Percentiles rank a stretch among this genome's conserved stretches.
Evolutionary conservation across 2,329 filamentous ascomycete species (phyloP).

Genomic region (Ceratocystis alfenasii): DNA sequence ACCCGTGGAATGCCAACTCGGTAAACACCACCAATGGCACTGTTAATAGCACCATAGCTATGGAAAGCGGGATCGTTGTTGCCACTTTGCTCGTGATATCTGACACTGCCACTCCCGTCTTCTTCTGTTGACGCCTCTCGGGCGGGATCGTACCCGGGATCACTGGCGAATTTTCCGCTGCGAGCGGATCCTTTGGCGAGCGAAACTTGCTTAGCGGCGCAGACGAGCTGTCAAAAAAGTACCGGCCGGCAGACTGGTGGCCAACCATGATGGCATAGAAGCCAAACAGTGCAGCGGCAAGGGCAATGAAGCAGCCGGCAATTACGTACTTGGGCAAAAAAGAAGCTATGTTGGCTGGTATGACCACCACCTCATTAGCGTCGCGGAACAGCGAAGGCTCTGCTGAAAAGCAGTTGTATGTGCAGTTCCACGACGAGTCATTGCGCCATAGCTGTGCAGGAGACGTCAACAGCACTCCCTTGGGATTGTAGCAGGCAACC

Average conservation of each 20-base stretch:
- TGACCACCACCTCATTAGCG: slow-evolving; percentile 16
- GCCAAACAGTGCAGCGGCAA: slow-evolving; percentile 17
- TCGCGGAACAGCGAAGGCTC: slow-evolving; percentile 17
- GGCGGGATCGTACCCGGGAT: slow-evolving; percentile 21
- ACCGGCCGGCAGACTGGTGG: slow-evolving; percentile 19
- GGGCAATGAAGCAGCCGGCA: slow-evolving; percentile 16
- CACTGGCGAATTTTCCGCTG: slow-evolving; percentile 19
- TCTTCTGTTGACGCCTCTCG: slow-evolving; percentile 16
- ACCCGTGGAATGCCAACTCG: slow-evolving; percentile 20
- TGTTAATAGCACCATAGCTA: slow-evolving; percentile 16
- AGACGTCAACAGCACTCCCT: slow-evolving; percentile 16
- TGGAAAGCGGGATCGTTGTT: slow-evolving; percentile 19
- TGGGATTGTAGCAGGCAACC: slow-evolving; percentile 17
- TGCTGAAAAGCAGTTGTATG: slow-evolving; percentile 19
- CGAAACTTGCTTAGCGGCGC: slow-evolving; percentile 18
- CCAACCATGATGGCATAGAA: slow-evolving; percentile 21
- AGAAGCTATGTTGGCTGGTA: slow-evolving; percentile 19
- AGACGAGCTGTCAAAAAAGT: slow-evolving; percentile 18
- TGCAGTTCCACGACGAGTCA: slow-evolving; percentile 22
- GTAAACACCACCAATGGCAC: slow-evolving; percentile 20
- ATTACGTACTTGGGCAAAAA: slow-evolving; percentile 21
- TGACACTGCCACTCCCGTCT: slow-evolving; percentile 7
- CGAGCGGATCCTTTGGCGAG: slow-evolving; percentile 16
- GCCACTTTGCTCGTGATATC: slow-evolving; percentile 8
- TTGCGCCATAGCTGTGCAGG: slow-evolving; percentile 21